Evolutionary conservation across 352 stramenopile genomes (phyloP).

Genomic region (Phytophthora chlamydospora): DNA sequence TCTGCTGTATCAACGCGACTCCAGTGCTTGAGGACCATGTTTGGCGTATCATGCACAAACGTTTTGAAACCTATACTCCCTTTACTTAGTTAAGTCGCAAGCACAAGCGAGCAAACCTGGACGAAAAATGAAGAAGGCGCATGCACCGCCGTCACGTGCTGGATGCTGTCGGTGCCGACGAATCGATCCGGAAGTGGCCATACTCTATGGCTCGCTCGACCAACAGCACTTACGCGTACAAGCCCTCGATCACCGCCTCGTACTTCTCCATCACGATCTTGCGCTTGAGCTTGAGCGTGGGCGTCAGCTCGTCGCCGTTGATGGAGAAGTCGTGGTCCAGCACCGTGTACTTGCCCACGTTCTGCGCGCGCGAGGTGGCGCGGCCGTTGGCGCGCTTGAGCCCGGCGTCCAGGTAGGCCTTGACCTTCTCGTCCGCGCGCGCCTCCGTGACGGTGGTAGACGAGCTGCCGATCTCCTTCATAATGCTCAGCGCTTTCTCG

Average conservation of each 20-base stretch:
- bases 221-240: conserved; percentile 79
- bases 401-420: conserved; percentile 72
- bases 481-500: conserved; percentile 59
- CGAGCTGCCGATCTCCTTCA: conserved; percentile 66
- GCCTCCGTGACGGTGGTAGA: conserved; percentile 77
- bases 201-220: conserved; percentile 10
- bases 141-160: not conserved
- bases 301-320: conserved; percentile 92
- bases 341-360: conserved; percentile 88
- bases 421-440: conserved; percentile 76
- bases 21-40: not conserved
- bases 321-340: conserved; percentile 93
- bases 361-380: conserved; percentile 84
- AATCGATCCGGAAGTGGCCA: conserved; percentile 18
- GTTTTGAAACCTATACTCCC: conserved; percentile 30
- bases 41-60: conserved; percentile 14
- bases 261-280: conserved; percentile 94
- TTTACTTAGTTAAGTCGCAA: conserved; percentile 28
- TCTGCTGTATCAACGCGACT: not conserved
- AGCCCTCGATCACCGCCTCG: conserved; percentile 80
- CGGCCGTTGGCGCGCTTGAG: conserved; percentile 80
- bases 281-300: conserved; percentile 97
- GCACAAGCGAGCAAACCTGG: conserved; percentile 25
- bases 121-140: conserved; percentile 21
- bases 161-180: conserved; percentile 5